Evolutionary conservation across 1,284 basidiomycete species (phyloP).

Genomic region (Cryptococcus floricola): DNA sequence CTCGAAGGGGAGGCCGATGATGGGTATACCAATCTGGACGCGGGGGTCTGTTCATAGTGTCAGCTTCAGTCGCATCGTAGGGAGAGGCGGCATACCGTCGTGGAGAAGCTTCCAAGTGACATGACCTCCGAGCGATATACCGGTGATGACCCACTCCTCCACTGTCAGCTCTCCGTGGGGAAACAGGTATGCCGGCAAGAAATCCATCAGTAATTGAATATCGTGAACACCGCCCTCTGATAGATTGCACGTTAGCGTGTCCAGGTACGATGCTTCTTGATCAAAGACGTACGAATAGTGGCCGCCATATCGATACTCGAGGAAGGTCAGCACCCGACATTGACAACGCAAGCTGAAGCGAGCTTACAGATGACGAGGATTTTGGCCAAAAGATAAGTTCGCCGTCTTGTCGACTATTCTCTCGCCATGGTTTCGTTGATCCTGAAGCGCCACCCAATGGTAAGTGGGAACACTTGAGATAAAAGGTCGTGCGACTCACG

Average conservation of each 20-base stretch:
- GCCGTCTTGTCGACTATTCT: slow-evolving; percentile 56
- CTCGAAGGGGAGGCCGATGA: slow-evolving; percentile 74
- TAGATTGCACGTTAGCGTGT: background rate
- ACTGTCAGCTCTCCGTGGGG: slow-evolving; percentile 64
- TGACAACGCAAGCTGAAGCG: background rate
- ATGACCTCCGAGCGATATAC: slow-evolving; percentile 55
- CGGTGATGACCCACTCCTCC: slow-evolving; percentile 60
- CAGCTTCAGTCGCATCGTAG: background rate
- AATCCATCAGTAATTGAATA: slow-evolving; percentile 74
- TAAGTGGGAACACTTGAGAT: no score
- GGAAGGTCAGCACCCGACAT: background rate
- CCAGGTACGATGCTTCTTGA: background rate
- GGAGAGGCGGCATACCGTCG: slow-evolving; percentile 32
- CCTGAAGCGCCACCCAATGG: slow-evolving; percentile 50
- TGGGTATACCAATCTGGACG: slow-evolving; percentile 66
- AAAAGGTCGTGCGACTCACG: slow-evolving; percentile 17
- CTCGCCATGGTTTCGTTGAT: slow-evolving; percentile 72
- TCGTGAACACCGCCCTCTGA: slow-evolving; percentile 67
- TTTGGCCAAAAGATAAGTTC: slow-evolving; percentile 62
- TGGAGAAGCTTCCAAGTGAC: slow-evolving; percentile 53
- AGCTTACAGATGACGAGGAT: slow-evolving; percentile 57
- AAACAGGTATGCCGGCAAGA: slow-evolving; percentile 72
- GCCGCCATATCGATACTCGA: slow-evolving; percentile 69
- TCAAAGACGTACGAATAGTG: slow-evolving; percentile 52
- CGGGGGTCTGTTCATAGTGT: slow-evolving; percentile 57